Percentiles rank a stretch among this genome's conserved stretches.
Evolutionary conservation across 1,139 yeast genomes (phyloP).

Genomic region (Zygosaccharomyces sapae): DNA sequence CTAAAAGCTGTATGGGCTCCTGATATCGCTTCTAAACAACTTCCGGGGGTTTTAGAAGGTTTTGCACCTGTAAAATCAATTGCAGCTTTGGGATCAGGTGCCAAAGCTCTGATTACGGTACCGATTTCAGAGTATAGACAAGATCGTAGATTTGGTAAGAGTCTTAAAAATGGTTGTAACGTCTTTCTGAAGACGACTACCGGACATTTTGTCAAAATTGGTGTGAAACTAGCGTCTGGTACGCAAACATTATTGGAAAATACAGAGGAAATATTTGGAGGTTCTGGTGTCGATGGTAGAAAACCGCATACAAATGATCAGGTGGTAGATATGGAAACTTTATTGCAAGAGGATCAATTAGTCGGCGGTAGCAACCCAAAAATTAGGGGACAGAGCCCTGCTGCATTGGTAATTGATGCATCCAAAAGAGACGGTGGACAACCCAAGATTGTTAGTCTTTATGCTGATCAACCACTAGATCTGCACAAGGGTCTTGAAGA

Average conservation of each 20-base stretch:
- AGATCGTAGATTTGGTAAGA: constrained; percentile 65
- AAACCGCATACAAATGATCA: constrained; percentile 14
- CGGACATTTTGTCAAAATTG: constrained; percentile 73
- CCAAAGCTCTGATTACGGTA: constrained; percentile 65
- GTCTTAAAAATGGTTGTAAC: constrained; percentile 72
- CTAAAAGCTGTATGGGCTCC: constrained; percentile 82
- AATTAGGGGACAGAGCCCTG: constrained; percentile 26
- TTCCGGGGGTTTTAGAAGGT: constrained; percentile 77
- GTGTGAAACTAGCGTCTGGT: constrained; percentile 84
- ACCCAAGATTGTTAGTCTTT: constrained; percentile 60
- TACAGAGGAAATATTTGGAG: constrained; percentile 52
- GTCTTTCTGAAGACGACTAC: constrained; percentile 79
- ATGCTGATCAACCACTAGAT: constrained; percentile 78
- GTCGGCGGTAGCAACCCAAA: constrained; percentile 33
- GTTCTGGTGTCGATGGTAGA: constrained; percentile 27
- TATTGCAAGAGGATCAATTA: constrained; percentile 30
- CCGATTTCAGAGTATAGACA: constrained; percentile 71
- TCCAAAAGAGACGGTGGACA: constrained; percentile 38
- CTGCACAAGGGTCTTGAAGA: constrained; percentile 65
- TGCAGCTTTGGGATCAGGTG: constrained; percentile 73
- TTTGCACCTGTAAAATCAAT: constrained; percentile 76
- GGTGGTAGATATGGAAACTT: constrained; percentile 21
- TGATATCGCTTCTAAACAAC: constrained; percentile 72
- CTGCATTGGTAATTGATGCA: constrained; percentile 29
- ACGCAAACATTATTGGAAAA: constrained; percentile 78